These are phyloP conservation scores for Cenchrus fungigraminus DNA, from an alignment of 176 grass and related monocot species.

Conservation along the genomic window DNA sequence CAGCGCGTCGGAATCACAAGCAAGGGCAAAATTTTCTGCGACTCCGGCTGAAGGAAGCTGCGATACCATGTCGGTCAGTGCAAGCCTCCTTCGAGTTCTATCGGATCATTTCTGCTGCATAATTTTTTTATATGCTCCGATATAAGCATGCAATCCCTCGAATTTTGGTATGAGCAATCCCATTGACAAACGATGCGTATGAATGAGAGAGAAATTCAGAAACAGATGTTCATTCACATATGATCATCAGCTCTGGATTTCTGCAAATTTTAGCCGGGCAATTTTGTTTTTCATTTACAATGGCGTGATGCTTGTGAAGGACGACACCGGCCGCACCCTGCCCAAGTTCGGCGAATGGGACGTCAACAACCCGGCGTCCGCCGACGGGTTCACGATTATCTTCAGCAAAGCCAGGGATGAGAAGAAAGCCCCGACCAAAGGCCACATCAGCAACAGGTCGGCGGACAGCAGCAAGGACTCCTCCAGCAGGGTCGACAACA, in stretches of 20 bases:
- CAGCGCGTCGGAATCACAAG: slow-evolving; percentile 34
- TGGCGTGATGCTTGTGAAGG: slow-evolving; percentile 29
- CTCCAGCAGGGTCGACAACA: slow-evolving; percentile 24
- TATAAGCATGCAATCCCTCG: neutral
- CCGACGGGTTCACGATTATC: slow-evolving; percentile 88
- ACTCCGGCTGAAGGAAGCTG: slow-evolving; percentile 33
- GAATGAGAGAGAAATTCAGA: neutral
- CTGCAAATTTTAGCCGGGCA: neutral
- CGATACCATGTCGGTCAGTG: slow-evolving; percentile 69
- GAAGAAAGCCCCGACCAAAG: slow-evolving; percentile 57
- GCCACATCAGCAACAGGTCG: slow-evolving; percentile 44
- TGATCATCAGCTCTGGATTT: neutral
- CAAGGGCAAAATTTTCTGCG: slow-evolving; percentile 43
- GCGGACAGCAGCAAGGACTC: slow-evolving; percentile 58
- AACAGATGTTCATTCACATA: neutral
- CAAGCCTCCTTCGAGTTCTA: neutral
- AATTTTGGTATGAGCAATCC: neutral
- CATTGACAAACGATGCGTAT: neutral
- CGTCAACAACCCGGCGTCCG: slow-evolving; percentile 85
- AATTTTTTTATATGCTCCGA: too few species aligned
- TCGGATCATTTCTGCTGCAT: too few species aligned
- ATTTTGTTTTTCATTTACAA: neutral
- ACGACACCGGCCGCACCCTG: slow-evolving; percentile 60
- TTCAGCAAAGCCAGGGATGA: slow-evolving; percentile 98
- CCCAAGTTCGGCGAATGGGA: slow-evolving; percentile 94